Evolutionary conservation across 176 grass and related monocot genomes (phyloP), one percentile per base, ranked within the genome.

Genomic region (Eragrostis nindensis): DNA sequence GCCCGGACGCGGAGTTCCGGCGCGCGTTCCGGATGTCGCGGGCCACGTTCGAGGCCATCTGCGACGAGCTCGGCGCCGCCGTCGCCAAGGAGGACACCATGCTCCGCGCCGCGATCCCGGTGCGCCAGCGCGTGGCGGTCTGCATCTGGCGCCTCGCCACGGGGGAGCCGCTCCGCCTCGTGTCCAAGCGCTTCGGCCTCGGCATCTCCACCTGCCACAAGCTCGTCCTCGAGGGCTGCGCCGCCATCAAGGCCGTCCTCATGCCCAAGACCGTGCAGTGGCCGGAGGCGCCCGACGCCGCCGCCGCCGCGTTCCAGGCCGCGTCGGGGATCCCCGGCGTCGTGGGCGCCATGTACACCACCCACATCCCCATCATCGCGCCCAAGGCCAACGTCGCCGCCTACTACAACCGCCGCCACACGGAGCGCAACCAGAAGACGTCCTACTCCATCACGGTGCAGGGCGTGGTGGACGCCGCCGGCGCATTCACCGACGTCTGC

Each of bases 201-300:
- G 95, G 95, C 22, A 91, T 94, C 86, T 91, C 95, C 68, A 98
- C 92, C 65, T 92, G 92, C 80, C 90, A 93, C 78, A 98, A 98
- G 81, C 88, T 98, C 46, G 81, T 98, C 6, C 90, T 92, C 46
- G 95, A 98, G 88, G 92, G 92, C 69, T 94, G 83, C 86, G 83
- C 88, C 40, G 92, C 95, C 64, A 89, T 98, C 75, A 82, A 74
- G 64, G 26, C 80, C 63, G 82, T 94, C 11, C 83, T 98, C 19
- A 87, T 89, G 95, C 92, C 88, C 63, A 83, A 83, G 65, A 42
- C 39, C 43, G 85, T 98, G 71, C 74, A 43, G 43, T 98, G 92
- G 92, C 88, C 92, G 2, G 85, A 92, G 10, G 0, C 8, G 5
- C 53, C 72, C 21, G 21, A 67, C 16, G 26, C 18, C 12, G 70